Evolutionary conservation across 208 protist genomes (phyloP), one percentile per base, ranked within the genome.

Genomic region (Naegleria gruberi): DNA sequence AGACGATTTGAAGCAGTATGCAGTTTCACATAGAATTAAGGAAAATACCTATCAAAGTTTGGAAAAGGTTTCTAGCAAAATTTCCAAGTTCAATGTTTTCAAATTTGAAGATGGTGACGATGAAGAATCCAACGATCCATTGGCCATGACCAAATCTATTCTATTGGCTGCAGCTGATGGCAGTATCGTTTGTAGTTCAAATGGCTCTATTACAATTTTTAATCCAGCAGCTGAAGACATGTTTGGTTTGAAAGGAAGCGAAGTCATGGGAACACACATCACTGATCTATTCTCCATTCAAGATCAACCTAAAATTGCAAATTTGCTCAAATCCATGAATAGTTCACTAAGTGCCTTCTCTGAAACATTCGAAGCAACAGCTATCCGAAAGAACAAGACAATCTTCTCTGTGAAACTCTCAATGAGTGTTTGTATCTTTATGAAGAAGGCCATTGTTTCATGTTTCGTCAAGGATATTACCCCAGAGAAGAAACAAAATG

Each of bases 401-500:
- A 37, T 8, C 10, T 77, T 77, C 30, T 37, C 65, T 77, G 65
- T 26, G 8, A 37, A 12, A 10, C 19, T 65, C 30, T 65, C 51
- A 23, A 30, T 65, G 30, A 30, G 19, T 23, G 12, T 65, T 10
- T 30, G 51, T 65, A 17, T 30, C 3, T 46, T 15, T 4, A 40
- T 15, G 19, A 46, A 44, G 7, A 46, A 23, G 34, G 1, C 19
- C 34, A 46, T 47, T 1, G 45, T 86, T 46, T 8, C 82, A n/a
- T 46, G 34, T 46, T 89, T 89, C 43, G 40, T 46, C 12, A 81
- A 26, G n/a, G 87, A 89, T 47, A 37, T 46, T 26, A 57, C 87
- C 23, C 12, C 23, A 8, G 87, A 89, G 44, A n/a, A 47, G 30
- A 81, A 83, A 89, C 65, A 89, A 89, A 43, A 12, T 3, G 41